A percentile compares a stretch with the other conserved stretches of the same genome.
Evolutionary conservation across 1,284 basidiomycete species (phyloP).

Genomic region (Omphalotus olearius): DNA sequence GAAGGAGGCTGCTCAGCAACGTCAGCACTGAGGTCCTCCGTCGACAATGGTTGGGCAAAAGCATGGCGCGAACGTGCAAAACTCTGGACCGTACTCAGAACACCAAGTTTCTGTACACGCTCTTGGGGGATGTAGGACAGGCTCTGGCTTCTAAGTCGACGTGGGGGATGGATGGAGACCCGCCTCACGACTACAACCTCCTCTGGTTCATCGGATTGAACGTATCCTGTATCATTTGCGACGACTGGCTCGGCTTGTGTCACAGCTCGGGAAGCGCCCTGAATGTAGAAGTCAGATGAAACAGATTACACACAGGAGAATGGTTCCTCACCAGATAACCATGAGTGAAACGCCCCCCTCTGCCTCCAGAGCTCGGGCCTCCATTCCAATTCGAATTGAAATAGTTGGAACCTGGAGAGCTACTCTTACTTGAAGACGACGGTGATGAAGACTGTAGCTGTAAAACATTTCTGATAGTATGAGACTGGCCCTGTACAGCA

Average conservation of each 20-base stretch:
- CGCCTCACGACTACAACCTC: conserved; percentile 32
- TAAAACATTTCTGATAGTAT: conserved; percentile 69
- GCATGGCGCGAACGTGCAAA: conserved; percentile 57
- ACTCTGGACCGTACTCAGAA: conserved; percentile 55
- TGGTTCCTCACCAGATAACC: conserved; percentile 45
- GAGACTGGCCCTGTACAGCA: conserved; percentile 65
- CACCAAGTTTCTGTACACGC: conserved; percentile 42
- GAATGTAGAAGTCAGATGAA: conserved; percentile 12
- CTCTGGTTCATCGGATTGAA: conserved; percentile 55
- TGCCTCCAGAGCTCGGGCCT: conserved; percentile 50
- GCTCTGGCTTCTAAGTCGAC: conserved; percentile 51
- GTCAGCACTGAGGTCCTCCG: neutral
- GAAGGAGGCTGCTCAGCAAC: conserved; percentile 8
- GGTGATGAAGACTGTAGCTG: conserved; percentile 49
- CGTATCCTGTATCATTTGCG: conserved; percentile 41
- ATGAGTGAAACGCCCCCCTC: conserved; percentile 64
- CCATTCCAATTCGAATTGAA: conserved; percentile 30
- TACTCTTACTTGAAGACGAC: conserved; percentile 27
- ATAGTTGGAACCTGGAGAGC: conserved; percentile 4
- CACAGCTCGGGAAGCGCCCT: conserved; percentile 64
- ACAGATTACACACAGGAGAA: conserved; percentile 1
- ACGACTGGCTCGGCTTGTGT: conserved; percentile 63
- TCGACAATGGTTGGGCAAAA: conserved; percentile 28
- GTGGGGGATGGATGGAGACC: conserved; percentile 27
- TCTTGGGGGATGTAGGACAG: conserved; percentile 44